Evolutionary conservation across 2,329 filamentous ascomycete genomes (phyloP), one percentile per base, ranked within the genome.

Genomic region (Paramyrothecium sp.): DNA sequence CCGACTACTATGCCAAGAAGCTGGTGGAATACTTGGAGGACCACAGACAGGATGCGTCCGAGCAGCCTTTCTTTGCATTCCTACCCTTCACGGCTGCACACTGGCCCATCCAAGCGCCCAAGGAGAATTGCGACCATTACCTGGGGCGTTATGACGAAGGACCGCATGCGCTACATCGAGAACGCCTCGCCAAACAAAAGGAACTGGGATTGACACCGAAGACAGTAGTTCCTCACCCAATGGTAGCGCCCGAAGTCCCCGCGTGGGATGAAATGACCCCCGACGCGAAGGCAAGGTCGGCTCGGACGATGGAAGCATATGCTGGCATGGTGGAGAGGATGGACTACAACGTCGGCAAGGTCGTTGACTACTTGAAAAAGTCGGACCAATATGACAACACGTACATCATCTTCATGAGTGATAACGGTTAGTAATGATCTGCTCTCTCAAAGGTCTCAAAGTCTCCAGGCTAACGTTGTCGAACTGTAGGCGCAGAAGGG

Each of bases 321-420:
- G 85, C 86, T 0, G 86, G 76, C 13, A 88, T 89, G 83, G 84
- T 88, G 3, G 84, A 88, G 56, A 76, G 75, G 54, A 87, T 88
- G 54, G 86, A 89, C 62, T 67, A 68, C 57, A 85, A 86, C 58
- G 78, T 89, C 19, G 85, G 85, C 41, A 82, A 81, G 56, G 80
- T 88, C 2, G 71, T 86, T 21, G 73, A 82, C 38, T 82, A 86
- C 62, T 76, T 88, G 3, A 73, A 81, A 56, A 66, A 77, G 48
- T 81, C 78, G 2, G 82, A 78, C 56, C 84, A 88, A 65, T 74
- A 84, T 1, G 85, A 88, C 60, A 86, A 88, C 67, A 89, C 85
- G 2, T 83, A 88, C 59, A 76, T 89, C 53, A 78, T 81, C 64
- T 88, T 88, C 75, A 81, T 87, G 73, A 83, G 78, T 1, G 84